Evolutionary conservation across 2,329 filamentous ascomycete genomes (phyloP), one percentile per base, ranked within the genome.

Genomic region (Colletotrichum gloeosporioides): DNA sequence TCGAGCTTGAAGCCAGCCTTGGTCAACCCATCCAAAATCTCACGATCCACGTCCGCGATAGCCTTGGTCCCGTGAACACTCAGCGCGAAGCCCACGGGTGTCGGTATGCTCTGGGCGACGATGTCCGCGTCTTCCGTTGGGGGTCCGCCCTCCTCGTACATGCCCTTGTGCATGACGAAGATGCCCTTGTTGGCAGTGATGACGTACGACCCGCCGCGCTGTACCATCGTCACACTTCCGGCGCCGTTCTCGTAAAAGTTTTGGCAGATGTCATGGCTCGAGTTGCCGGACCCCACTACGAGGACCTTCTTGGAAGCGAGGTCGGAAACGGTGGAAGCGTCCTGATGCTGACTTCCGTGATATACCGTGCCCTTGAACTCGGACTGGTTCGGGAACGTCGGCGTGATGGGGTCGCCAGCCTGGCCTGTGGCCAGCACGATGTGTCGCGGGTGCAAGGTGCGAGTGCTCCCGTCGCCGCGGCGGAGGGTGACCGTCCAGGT

Each of bases 261-360:
- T 73, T 94, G 92, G 1, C 92, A 90, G 71, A 94, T 94, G 77
- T 95, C 93, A 79, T 94, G 92, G 8, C 88, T 92, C 0, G 92
- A 93, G 82, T 94, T 95, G 82, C 93, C 93, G 2, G 90, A 92
- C 2, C 93, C 93, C 0, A 95, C 87, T 0, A 95, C 90, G 2
- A 94, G 84, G 0, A 91, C 93, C 76, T 90, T 92, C 81, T 92
- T 93, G 2, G 89, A 89, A 22, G 86, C 82, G 16, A 86, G 83
- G 3, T 87, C 81, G 1, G n/a, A 10, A 31, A 63, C 25, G 10
- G 27, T 18, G 15, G 73, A 75, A 9, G 68, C 68, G 18, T 66
- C 73, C n/a, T 59, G 49, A 29, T 86, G 81, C 4, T 83, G 82
- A 0, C 91, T 90, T 1, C 91, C 92, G 0, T 86, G 83, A 77